These are phyloP conservation scores for Lachnellula cervina DNA, from an alignment of 2,329 filamentous ascomycete species.

Conservation along the genomic window DNA sequence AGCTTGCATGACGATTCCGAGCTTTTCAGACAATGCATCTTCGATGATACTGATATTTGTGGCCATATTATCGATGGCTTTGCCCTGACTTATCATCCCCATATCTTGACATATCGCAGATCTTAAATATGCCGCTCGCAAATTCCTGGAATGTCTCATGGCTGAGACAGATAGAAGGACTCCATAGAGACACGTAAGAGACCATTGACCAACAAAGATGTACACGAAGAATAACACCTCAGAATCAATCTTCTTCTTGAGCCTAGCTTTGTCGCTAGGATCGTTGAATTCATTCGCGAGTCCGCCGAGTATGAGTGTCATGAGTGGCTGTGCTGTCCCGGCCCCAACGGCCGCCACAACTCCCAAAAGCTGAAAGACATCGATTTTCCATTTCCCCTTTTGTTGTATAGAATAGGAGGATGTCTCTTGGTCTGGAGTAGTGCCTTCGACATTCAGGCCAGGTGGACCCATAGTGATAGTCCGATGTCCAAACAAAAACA, in stretches of 20 bases:
- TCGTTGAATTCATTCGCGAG: slow-evolving; percentile 43
- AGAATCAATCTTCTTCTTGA: neutral
- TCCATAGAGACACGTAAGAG: no score
- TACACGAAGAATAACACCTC: slow-evolving; percentile 5
- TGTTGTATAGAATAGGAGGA: no score
- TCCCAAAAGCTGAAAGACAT: neutral
- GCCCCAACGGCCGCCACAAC: slow-evolving; percentile 41
- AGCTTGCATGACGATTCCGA: slow-evolving; percentile 68
- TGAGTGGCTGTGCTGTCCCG: slow-evolving; percentile 52
- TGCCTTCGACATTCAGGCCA: no score
- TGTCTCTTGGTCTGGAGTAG: no score
- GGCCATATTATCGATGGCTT: neutral
- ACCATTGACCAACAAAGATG: slow-evolving; percentile 5
- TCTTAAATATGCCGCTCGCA: slow-evolving; percentile 1
- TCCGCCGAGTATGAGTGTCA: slow-evolving; percentile 63
- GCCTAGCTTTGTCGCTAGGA: neutral
- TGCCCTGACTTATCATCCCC: neutral
- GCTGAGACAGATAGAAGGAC: slow-evolving; percentile 5
- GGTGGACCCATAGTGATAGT: no score
- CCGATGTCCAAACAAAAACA: no score
- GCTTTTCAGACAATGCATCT: slow-evolving; percentile 62
- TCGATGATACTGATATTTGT: slow-evolving; percentile 1
- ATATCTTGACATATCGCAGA: slow-evolving; percentile 3
- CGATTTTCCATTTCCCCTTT: no score
- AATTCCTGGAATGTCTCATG: neutral